phyloP scores from a whole-genome alignment of 495 filamentous ascomycete species.

The Penicillium riverlandense region DNA sequence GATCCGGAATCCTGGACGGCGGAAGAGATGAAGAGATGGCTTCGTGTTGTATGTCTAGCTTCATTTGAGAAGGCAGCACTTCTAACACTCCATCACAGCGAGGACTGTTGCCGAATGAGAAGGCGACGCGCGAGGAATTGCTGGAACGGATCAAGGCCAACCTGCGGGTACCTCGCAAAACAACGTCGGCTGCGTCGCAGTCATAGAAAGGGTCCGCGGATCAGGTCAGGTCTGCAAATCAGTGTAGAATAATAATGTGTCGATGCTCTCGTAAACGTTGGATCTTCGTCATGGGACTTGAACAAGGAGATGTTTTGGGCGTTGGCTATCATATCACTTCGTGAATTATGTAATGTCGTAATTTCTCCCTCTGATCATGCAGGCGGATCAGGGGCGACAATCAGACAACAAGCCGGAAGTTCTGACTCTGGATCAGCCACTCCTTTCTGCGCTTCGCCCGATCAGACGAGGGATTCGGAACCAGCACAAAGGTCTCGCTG shows the following conservation, averaged over 20 bases:
- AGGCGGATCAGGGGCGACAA: neutral
- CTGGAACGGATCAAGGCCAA: slow-evolving; percentile 76
- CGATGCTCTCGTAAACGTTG: too few relatives aligned
- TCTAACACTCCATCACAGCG: slow-evolving; percentile 45
- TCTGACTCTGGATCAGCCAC: slow-evolving; percentile 70
- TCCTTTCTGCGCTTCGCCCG: slow-evolving; percentile 38
- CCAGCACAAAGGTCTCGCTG: slow-evolving; percentile 67
- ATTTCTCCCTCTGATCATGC: too few relatives aligned
- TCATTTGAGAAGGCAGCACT: neutral
- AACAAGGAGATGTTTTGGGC: too few relatives aligned
- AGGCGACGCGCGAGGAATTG: slow-evolving; percentile 66
- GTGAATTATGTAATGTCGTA: too few relatives aligned
- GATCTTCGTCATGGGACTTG: too few relatives aligned
- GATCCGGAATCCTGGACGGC: slow-evolving; percentile 67
- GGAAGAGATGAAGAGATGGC: slow-evolving; percentile 67
- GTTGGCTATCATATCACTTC: too few relatives aligned
- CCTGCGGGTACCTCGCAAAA: slow-evolving; percentile 45
- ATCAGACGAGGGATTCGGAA: slow-evolving; percentile 61
- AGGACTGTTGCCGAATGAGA: slow-evolving; percentile 58
- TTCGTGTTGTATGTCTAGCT: slow-evolving; percentile 55
- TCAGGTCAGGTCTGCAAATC: too few relatives aligned
- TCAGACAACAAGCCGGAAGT: slow-evolving; percentile 57
- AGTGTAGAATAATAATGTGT: too few relatives aligned
- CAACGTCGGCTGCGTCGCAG: slow-evolving; percentile 4
- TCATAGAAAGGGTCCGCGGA: neutral